A percentile compares a stretch with the other conserved stretches of the same genome.
These are phyloP conservation scores for Porcisia hertigi DNA, from an alignment of 208 protist genomes.

Conservation along the genomic window DNA sequence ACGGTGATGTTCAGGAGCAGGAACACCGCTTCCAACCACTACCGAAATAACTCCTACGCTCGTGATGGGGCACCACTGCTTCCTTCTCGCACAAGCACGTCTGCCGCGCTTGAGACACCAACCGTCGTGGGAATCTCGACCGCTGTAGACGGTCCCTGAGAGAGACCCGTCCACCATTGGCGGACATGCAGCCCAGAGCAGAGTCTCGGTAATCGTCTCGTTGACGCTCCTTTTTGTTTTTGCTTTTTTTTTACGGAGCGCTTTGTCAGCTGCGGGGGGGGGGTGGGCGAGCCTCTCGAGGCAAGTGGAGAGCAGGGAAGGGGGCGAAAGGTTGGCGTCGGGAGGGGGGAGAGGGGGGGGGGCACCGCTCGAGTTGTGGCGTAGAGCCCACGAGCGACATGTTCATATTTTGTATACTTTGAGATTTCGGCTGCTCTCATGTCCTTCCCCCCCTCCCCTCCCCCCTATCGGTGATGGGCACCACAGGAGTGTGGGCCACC, in stretches of 20 bases:
- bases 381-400: not conserved
- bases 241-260: too few relatives aligned
- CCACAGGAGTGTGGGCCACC: too few relatives aligned
- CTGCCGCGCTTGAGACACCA: not conserved
- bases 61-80: constrained; percentile 14
- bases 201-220: too few relatives aligned
- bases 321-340: not conserved
- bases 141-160: not conserved
- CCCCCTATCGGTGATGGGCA: too few relatives aligned
- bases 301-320: not conserved
- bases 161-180: not conserved
- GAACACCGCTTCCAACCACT: not conserved
- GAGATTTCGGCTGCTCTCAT: not conserved
- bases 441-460: not conserved
- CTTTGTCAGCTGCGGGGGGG: too few relatives aligned
- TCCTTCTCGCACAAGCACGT: not conserved
- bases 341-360: too few relatives aligned
- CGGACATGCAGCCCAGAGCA: not conserved
- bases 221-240: too few relatives aligned
- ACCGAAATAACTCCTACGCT: not conserved
- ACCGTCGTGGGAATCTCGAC: not conserved
- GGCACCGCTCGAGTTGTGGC: not conserved
- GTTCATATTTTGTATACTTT: not conserved
- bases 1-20: constrained; percentile 54
- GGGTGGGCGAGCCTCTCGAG: too few relatives aligned